Base-by-base conservation (phyloP, 2,329 filamentous ascomycete species). In the Aureobasidium sp. region DNA sequence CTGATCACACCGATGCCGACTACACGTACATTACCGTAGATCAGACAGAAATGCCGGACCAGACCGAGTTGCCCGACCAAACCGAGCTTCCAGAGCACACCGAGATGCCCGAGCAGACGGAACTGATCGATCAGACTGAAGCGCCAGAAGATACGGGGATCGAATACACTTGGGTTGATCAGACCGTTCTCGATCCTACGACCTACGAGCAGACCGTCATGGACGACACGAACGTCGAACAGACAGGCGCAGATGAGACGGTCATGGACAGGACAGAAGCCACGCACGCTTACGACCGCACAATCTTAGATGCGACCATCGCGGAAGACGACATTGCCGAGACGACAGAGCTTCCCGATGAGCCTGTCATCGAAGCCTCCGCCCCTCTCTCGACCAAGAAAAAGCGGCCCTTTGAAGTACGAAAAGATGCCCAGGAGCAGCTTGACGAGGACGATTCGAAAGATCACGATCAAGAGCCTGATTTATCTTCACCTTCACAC, bases 1-100 rank as follows among this genome's bases (percentile, higher is more conserved):
- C 64, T n/a, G 65, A 66, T 12, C 64, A 68, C 11, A 64, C 67
- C 20, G 64, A 64, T 12, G 65, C 48, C 44, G 52, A 62, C 1
- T 53, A 64, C 15, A 63, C 66, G 20, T 58, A 59, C 17, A 45
- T 41, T 8, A 65, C 41, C 2, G 25, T 60, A 15, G 56, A 64
- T 15, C 64, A 63, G 25, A 63, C 58, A 31, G 64, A 64, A 31
- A 56, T 29, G 45, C 41, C 31, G 1, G 60, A 62, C 29, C 60
- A 49, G 20, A 62, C 60, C 4, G 65, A 64, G 45, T 27, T 47
- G 3, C 48, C 41, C 25, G 59, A 62, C 20, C 31, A 59, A 5
- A 59, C 56, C 5, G 56, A 59, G 36, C 31, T 49, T 8, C 56
- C 59, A 20, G 59, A 62, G 3, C 59, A 44, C n/a, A 62, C 58